Conservation (phyloP, 805 yeast genomes). For the Spathaspora boniae region DNA sequence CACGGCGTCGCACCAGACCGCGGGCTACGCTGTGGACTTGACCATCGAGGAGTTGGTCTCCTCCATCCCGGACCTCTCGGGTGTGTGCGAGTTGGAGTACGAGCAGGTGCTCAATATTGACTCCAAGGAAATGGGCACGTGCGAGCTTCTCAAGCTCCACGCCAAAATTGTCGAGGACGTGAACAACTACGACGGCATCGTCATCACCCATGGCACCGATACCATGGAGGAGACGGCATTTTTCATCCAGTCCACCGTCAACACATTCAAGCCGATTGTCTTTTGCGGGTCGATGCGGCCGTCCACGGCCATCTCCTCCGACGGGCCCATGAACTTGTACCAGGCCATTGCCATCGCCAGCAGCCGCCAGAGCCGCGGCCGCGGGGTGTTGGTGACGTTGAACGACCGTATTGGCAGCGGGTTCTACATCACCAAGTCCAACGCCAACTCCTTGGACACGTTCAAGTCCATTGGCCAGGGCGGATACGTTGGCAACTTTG, state of each 20-base stretch:
- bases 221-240: conserved; percentile 67
- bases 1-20: conserved; percentile 34
- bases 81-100: conserved; percentile 53
- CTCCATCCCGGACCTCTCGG: conserved; percentile 54
- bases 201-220: conserved; percentile 71
- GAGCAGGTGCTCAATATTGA: conserved; percentile 63
- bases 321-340: conserved; percentile 70
- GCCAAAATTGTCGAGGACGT: conserved; percentile 44
- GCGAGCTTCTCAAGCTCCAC: conserved; percentile 44
- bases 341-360: conserved; percentile 68
- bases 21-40: conserved; percentile 43
- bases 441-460: conserved; percentile 68
- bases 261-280: conserved; percentile 52
- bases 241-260: conserved; percentile 50
- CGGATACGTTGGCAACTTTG: conserved; percentile 68
- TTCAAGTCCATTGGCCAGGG: conserved; percentile 60
- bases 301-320: conserved; percentile 64
- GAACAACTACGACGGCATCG: conserved; percentile 51
- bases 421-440: conserved; percentile 65
- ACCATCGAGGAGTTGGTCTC: conserved; percentile 47
- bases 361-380: conserved; percentile 43
- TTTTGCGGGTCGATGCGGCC: conserved; percentile 77
- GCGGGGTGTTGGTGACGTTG: conserved; percentile 62
- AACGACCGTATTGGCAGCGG: conserved; percentile 71
- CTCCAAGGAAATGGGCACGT: conserved; percentile 52